Conservation (phyloP, 2,329 filamentous ascomycete genomes). For the Chrysosporium queenslandicum region DNA sequence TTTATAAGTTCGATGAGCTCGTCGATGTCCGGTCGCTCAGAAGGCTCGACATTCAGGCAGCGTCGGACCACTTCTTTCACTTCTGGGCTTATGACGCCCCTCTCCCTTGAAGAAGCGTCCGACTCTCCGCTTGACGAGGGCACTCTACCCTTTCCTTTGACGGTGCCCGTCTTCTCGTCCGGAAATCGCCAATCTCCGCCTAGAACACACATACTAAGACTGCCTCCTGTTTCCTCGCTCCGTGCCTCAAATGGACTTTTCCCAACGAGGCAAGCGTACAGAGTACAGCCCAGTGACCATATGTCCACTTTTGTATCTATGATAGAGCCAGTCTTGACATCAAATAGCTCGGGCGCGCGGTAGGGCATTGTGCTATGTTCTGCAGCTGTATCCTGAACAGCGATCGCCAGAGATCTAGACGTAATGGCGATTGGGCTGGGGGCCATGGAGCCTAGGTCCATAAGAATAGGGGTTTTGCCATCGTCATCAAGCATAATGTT, state of each 20-base stretch:
- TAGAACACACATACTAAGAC: constrained; percentile 80
- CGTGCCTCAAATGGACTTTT: constrained; percentile 96
- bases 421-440: constrained; percentile 82
- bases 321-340: constrained; percentile 83
- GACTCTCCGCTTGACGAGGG: constrained; percentile 24
- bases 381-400: constrained; percentile 86
- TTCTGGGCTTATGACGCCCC: constrained; percentile 56
- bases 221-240: constrained; percentile 91
- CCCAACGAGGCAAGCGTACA: constrained; percentile 91
- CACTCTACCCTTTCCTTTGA: constrained; percentile 47
- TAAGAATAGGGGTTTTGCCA: constrained; percentile 78
- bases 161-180: constrained; percentile 60
- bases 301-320: constrained; percentile 97
- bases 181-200: constrained; percentile 96
- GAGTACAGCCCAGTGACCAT: constrained; percentile 94
- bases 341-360: constrained; percentile 92
- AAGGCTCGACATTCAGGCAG: constrained; percentile 78
- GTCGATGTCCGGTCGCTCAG: constrained; percentile 76
- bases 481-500: constrained; percentile 98
- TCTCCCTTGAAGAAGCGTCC: constrained; percentile 18
- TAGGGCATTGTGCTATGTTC: constrained; percentile 99
- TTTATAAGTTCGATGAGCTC: constrained; percentile 74
- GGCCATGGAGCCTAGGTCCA: constrained; percentile 90
- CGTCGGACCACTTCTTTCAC: constrained; percentile 80
- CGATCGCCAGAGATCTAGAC: constrained; percentile 77